A percentile compares a stretch with the other conserved stretches of the same genome.
Evolutionary conservation across 2,329 filamentous ascomycete genomes (phyloP).

Genomic region (Fusarium buharicum): DNA sequence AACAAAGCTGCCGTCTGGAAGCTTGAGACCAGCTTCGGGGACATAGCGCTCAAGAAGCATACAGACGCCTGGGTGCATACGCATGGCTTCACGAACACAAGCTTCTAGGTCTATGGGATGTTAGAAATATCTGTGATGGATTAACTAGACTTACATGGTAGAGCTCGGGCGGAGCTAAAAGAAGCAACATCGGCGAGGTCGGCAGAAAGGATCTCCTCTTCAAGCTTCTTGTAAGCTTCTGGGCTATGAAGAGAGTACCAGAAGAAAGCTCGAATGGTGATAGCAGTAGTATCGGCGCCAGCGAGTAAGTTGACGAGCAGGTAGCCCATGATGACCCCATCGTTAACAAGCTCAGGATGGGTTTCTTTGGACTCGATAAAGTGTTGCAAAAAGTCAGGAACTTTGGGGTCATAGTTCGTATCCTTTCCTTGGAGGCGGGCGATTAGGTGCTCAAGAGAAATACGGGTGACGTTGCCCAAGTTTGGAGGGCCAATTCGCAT

Average conservation of each 20-base stretch:
- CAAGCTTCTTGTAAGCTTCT: conserved; percentile 37
- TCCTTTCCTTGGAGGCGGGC: conserved; percentile 37
- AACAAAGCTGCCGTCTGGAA: conserved; percentile 49
- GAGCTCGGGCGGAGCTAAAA: conserved; percentile 26
- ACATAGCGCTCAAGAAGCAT: conserved; percentile 60
- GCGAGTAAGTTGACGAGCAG: conserved; percentile 50
- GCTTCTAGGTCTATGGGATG: conserved; percentile 51
- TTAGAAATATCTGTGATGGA: too few relatives aligned
- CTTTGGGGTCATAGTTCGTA: conserved; percentile 31
- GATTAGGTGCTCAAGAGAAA: conserved; percentile 31
- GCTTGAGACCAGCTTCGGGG: conserved; percentile 51
- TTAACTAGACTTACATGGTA: conserved; percentile 21
- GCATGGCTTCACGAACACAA: conserved; percentile 60
- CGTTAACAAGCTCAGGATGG: conserved; percentile 51
- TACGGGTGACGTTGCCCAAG: conserved; percentile 34
- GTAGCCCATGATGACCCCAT: conserved; percentile 51
- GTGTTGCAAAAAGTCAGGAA: conserved; percentile 49
- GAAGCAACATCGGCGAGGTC: conserved; percentile 25
- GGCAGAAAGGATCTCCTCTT: conserved; percentile 21
- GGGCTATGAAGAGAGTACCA: conserved; percentile 53
- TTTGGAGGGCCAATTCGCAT: conserved; percentile 41
- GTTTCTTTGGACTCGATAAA: conserved; percentile 50
- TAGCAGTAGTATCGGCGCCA: conserved; percentile 52
- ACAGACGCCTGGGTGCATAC: conserved; percentile 58
- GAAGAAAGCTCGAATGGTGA: conserved; percentile 50